Conservation (phyloP, 345 rosid genomes). For the Euphorbia peplus region DNA sequence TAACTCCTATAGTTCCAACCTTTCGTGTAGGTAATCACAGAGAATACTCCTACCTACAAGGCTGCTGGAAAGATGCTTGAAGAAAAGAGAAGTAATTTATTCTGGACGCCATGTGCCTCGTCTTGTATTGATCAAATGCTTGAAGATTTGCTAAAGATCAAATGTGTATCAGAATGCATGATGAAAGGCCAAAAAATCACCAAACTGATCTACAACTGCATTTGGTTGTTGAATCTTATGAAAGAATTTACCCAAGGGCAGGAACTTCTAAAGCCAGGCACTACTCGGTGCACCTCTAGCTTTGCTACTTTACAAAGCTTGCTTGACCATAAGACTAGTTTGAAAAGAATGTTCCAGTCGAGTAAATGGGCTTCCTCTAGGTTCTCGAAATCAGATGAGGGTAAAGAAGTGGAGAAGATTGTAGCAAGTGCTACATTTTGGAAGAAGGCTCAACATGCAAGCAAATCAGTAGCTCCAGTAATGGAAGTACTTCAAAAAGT, state of each 20-base stretch:
- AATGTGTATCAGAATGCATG: constrained; percentile 34
- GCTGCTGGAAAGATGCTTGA: constrained; percentile 54
- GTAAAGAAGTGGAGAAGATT: constrained; percentile 42
- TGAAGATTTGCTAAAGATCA: constrained; percentile 38
- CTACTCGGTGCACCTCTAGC: constrained; percentile 35
- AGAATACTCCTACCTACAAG: constrained; percentile 34
- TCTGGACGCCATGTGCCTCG: constrained; percentile 51
- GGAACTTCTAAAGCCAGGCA: constrained; percentile 45
- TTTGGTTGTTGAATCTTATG: constrained; percentile 37
- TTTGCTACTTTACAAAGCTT: constrained; percentile 36
- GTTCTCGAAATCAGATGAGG: constrained; percentile 35
- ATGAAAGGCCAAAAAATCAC: constrained; percentile 38
- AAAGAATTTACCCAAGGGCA: constrained; percentile 41
- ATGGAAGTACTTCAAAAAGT: constrained; percentile 36
- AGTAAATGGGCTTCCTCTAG: constrained; percentile 38
- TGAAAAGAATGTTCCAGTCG: constrained; percentile 42
- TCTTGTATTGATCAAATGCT: constrained; percentile 38
- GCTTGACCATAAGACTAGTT: constrained; percentile 35
- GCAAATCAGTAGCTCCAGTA: constrained; percentile 39
- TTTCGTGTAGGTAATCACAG: constrained; percentile 39
- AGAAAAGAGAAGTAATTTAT: constrained; percentile 44
- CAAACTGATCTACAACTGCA: constrained; percentile 33
- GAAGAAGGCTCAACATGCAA: constrained; percentile 37
- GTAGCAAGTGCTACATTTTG: constrained; percentile 39
- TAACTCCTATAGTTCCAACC: constrained; percentile 1